Evolutionary conservation across 306 rosid genomes (phyloP).

Genomic region (Datisca glomerata): DNA sequence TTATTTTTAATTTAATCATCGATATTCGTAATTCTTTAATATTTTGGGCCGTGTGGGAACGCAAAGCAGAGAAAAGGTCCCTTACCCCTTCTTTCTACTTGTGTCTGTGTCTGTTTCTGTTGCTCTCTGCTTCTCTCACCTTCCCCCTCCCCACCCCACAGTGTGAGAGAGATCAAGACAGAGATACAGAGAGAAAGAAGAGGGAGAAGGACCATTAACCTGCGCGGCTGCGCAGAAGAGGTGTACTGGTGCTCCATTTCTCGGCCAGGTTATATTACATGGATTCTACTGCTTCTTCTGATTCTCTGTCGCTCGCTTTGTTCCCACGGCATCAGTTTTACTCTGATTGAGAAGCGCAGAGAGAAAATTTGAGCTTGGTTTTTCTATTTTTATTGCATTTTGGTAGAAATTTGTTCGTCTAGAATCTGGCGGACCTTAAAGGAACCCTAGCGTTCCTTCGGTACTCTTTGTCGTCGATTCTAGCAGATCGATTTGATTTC

Average conservation of each 20-base stretch:
- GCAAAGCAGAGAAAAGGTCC: too few relatives aligned
- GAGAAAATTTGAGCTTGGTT: constrained; percentile 10
- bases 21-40: too few relatives aligned
- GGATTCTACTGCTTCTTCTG: constrained; percentile 14
- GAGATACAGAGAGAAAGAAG: constrained; percentile 7
- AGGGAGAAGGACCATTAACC: constrained; percentile 3
- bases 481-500: constrained; percentile 16
- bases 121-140: not conserved
- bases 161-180: constrained; percentile 12
- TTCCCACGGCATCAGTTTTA: constrained; percentile 26
- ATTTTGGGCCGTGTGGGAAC: too few relatives aligned
- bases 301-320: constrained; percentile 21
- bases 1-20: too few relatives aligned
- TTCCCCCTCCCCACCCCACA: constrained; percentile 3
- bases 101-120: not conserved
- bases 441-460: constrained; percentile 20
- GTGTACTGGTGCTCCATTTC: too few relatives aligned
- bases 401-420: not conserved
- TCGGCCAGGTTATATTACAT: not conserved
- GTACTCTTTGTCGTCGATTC: constrained; percentile 3
- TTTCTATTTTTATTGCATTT: not conserved
- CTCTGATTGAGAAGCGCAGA: constrained; percentile 14
- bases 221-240: constrained; percentile 9
- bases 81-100: too few relatives aligned
- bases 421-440: constrained; percentile 20